Evolutionary conservation across 2,329 filamentous ascomycete genomes (phyloP), one percentile per base, ranked within the genome.

Genomic region (Phyllosticta ampelicida): DNA sequence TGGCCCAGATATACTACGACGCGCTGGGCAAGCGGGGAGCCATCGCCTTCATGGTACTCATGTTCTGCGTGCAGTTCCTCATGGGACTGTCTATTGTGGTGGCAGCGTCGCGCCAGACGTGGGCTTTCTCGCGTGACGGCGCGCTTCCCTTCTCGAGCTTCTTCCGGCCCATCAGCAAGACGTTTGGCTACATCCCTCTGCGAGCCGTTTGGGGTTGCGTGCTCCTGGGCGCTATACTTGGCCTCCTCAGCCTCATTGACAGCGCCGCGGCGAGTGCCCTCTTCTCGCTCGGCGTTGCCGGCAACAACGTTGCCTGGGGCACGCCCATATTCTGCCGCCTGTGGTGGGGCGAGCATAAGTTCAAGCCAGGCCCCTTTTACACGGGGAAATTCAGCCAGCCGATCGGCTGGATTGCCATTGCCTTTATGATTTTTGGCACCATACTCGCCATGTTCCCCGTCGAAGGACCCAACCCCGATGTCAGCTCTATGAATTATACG

Each of bases 51-150:
- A 84, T 84, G 78, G 73, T 75, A 1, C 72, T 84, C 0, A 69
- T 84, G 19, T 81, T 83, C 64, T 77, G 83, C 53, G 80, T 83
- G 2, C 82, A 85, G 65, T 85, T 82, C 66, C 72, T 84, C 20
- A 84, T 85, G 77, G 81, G 81, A 1, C 69, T 84, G 1, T 80
- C 77, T 28, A 78, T 83, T 56, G 69, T 81, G 2, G 78, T 84
- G 3, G 82, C 82, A 1, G 79, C 78, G 4, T 82, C 79, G 5
- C 76, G 83, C 5, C 82, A 85, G 68, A 76, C 75, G 28, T 86
- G 82, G 82, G 82, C 82, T 0, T 85, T 85, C 65, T 80, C 80
- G 9, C 77, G 82, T 21, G 82, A 85, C 63, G 81, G 80, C 1
- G 82, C 81, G 1, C 73, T 85, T 1, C 82, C 82, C 0, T 84